Base-by-base conservation (phyloP, 495 filamentous ascomycete genomes). In the Neurospora cerealis region DNA sequence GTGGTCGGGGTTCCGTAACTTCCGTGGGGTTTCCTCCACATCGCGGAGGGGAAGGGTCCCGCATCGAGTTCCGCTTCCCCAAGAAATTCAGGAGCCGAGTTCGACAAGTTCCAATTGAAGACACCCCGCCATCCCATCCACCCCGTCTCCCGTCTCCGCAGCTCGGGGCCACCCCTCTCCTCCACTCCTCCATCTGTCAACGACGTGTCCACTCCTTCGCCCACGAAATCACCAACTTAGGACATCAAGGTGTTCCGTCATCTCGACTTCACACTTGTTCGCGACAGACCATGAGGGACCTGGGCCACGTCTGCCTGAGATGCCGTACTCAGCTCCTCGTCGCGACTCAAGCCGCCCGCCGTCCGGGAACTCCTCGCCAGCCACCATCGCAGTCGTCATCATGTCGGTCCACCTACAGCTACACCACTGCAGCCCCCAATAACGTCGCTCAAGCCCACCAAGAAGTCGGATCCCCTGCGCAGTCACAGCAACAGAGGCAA, bases 291-390 rank as follows among this genome's bases (percentile, higher is more conserved):
- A 81, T 81, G 80, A 76, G 75, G 21, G 78, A 79, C 60, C 73
- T 80, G 34, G 76, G 73, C 11, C 72, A 73, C 37, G 74, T 81
- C 60, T 81, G 80, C 48, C 75, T 81, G 40, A 74, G 76, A 42
- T 81, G 80, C 69, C 77, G 76, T 21, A 48, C 76, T 41, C 54
- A 73, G 42, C 60, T 73, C 13, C 69, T 76, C 36, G 73, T 71
- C 69, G 70, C 76, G 5, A 32, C 73, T 28, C 66, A 60, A 37
- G 44, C 73, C 8, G 34, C 42, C 72, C 19, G 44, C 66, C 66
- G 46, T 54, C 69, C 66, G 38, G 37, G 10, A 7, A 34, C 72
- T 32, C 37, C 66, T 48, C 39, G 38, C 40, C 36, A 28, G 48
- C 41, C 44, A 62, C 42, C 71, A 28, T 28, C 44, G 5, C 71